Percentiles rank a stretch among this genome's conserved stretches.
Evolutionary conservation across 2,329 filamentous ascomycete species (phyloP).

Genomic region (Botrytis fabae): DNA sequence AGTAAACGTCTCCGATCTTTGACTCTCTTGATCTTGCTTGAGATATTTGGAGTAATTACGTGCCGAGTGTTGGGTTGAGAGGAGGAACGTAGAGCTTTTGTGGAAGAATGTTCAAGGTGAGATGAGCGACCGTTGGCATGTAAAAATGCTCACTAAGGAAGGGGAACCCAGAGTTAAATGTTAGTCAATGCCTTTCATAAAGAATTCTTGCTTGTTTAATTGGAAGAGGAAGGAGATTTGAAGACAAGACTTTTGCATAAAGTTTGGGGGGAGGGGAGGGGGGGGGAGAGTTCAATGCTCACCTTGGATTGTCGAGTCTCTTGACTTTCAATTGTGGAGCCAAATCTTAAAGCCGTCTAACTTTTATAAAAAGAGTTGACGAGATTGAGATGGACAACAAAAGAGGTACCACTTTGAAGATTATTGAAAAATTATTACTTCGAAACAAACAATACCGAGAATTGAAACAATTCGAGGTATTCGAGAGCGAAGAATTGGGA

Average conservation of each 20-base stretch:
- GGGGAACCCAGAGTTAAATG: slow-evolving; percentile 33
- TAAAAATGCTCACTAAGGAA: slow-evolving; percentile 32
- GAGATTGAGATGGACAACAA: slow-evolving; percentile 19
- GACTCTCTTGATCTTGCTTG: slow-evolving; percentile 23
- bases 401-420: slow-evolving; percentile 15
- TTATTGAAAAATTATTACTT: slow-evolving; percentile 11
- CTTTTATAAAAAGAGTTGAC: slow-evolving; percentile 5
- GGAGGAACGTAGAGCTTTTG: slow-evolving; percentile 33
- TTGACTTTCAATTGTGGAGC: slow-evolving; percentile 23
- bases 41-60: slow-evolving; percentile 29
- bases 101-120: slow-evolving; percentile 25
- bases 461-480: slow-evolving; percentile 3
- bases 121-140: slow-evolving; percentile 41
- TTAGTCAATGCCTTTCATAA: slow-evolving; percentile 32
- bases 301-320: slow-evolving; percentile 23
- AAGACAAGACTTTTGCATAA: slow-evolving; percentile 4
- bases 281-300: slow-evolving; percentile 1
- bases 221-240: background rate
- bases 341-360: slow-evolving; percentile 24
- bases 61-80: slow-evolving; percentile 30
- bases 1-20: slow-evolving; percentile 43
- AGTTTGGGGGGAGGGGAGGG: background rate
- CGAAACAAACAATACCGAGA: slow-evolving; percentile 13
- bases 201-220: slow-evolving; percentile 3
- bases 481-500: background rate